phyloP scores from a whole-genome alignment of 345 rosid species.

The Kandelia obovata region DNA sequence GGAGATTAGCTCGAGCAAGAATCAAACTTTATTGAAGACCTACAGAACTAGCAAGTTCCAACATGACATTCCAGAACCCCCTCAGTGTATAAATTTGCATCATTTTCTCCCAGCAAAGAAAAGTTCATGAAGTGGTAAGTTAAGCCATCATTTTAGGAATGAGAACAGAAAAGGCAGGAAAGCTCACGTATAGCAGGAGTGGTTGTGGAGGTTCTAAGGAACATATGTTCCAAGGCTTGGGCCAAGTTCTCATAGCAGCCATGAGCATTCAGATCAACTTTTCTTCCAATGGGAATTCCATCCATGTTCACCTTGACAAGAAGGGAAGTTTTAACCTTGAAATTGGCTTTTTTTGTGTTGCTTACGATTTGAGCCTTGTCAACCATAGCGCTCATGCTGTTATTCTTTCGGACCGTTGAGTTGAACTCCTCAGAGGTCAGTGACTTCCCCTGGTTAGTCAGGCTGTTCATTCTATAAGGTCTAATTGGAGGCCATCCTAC shows the following conservation, averaged over 20 bases:
- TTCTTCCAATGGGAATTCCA: constrained; percentile 90
- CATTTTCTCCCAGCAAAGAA: not conserved
- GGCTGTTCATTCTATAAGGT: constrained; percentile 69
- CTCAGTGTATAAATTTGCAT: too few relatives aligned
- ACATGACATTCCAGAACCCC: not conserved
- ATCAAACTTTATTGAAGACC: not conserved
- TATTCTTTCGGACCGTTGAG: constrained; percentile 28
- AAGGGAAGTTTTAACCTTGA: constrained; percentile 41
- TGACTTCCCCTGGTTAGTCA: constrained; percentile 63
- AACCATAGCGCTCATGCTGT: constrained; percentile 22
- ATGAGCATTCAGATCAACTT: constrained; percentile 70
- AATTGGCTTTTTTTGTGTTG: constrained; percentile 26
- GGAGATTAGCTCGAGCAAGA: not conserved
- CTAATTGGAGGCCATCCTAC: constrained; percentile 99
- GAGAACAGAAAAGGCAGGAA: constrained; percentile 7
- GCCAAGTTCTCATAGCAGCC: constrained; percentile 70
- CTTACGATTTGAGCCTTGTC: constrained; percentile 28
- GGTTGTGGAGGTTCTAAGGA: constrained; percentile 39
- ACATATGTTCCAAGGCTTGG: constrained; percentile 68
- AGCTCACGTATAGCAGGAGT: constrained; percentile 35
- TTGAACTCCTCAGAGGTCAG: constrained; percentile 44
- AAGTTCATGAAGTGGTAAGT: constrained; percentile 4
- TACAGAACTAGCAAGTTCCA: not conserved
- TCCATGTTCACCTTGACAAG: constrained; percentile 95
- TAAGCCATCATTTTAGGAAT: constrained; percentile 6